Conservation (phyloP, 768 basidiomycete species). For the Asterophora parasitica region DNA sequence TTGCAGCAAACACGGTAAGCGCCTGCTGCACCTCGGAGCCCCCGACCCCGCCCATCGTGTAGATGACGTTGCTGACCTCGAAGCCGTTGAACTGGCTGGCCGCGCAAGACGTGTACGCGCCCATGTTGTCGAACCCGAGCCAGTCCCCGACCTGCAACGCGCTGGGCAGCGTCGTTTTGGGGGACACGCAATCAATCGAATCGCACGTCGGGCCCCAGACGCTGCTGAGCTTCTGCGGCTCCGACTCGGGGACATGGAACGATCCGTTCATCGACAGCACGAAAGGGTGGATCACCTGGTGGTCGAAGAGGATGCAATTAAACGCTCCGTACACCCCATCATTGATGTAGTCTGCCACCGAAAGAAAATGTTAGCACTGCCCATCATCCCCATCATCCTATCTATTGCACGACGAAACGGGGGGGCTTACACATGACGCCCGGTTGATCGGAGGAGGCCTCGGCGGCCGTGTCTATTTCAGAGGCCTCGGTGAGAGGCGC, state of each 20-base stretch:
- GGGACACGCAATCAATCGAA: slow-evolving; percentile 89
- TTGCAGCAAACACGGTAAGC: slow-evolving; percentile 45
- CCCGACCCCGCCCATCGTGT: slow-evolving; percentile 62
- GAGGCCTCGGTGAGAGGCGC: slow-evolving; percentile 41
- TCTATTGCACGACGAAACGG: neutral
- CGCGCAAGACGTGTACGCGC: slow-evolving; percentile 97
- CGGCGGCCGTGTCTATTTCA: slow-evolving; percentile 24
- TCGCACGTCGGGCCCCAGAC: slow-evolving; percentile 99
- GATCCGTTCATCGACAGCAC: slow-evolving; percentile 68
- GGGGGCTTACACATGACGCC: slow-evolving; percentile 82
- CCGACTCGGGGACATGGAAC: slow-evolving; percentile 47
- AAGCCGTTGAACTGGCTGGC: slow-evolving; percentile 96
- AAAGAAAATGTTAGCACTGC: slow-evolving; percentile 12
- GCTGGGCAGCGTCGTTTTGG: slow-evolving; percentile 54
- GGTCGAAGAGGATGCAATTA: slow-evolving; percentile 97
- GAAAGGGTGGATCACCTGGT: slow-evolving; percentile 85
- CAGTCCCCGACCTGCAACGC: slow-evolving; percentile 89
- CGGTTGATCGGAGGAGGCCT: slow-evolving; percentile 34
- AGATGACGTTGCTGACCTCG: slow-evolving; percentile 71
- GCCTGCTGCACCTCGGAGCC: slow-evolving; percentile 47
- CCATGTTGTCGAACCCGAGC: slow-evolving; percentile 98
- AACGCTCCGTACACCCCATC: slow-evolving; percentile 98
- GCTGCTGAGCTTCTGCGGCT: slow-evolving; percentile 51
- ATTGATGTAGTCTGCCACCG: slow-evolving; percentile 87
- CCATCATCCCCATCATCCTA: neutral